Evolutionary conservation across 106 monocot species (phyloP).

Genomic region (Allium cepa): DNA sequence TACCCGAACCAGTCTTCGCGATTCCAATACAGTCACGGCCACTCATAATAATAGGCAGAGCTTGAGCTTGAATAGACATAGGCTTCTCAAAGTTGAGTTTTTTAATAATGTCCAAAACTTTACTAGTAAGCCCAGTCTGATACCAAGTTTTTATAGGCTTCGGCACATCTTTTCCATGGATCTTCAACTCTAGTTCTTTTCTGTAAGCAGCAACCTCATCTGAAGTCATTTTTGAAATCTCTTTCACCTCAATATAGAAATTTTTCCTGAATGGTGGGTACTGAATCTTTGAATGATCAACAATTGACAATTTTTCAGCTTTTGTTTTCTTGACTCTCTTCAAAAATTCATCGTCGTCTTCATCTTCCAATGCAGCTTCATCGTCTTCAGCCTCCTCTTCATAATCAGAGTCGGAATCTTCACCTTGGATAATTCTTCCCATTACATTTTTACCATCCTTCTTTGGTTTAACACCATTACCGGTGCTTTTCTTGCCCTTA

Average conservation of each 20-base stretch:
- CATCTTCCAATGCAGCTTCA: conserved; percentile 53
- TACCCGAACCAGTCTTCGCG: conserved; percentile 97
- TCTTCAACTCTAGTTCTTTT: conserved; percentile 79
- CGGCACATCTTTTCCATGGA: conserved; percentile 95
- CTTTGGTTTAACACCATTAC: conserved; percentile 41
- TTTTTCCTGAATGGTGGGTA: conserved; percentile 87
- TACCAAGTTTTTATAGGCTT: conserved; percentile 95
- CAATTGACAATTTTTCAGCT: conserved; percentile 77
- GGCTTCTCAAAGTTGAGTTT: conserved; percentile 91
- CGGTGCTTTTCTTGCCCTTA: conserved; percentile 13
- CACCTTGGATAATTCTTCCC: conserved; percentile 88
- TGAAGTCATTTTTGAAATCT: conserved; percentile 64
- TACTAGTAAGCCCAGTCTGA: conserved; percentile 79
- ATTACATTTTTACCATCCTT: conserved; percentile 39
- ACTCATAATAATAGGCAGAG: conserved; percentile 90
- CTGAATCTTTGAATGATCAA: conserved; percentile 89
- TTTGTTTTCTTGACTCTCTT: conserved; percentile 96
- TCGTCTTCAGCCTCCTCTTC: conserved; percentile 46
- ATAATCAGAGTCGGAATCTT: conserved; percentile 79
- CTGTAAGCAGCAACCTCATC: conserved; percentile 66
- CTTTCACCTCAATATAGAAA: conserved; percentile 90
- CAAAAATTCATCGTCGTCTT: conserved; percentile 94
- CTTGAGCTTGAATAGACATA: conserved; percentile 94
- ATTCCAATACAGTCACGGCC: conserved; percentile 95
- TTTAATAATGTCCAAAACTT: conserved; percentile 80